Evolutionary conservation across 257 asterid species (phyloP).

Genomic region (Solanum medicagineum): DNA sequence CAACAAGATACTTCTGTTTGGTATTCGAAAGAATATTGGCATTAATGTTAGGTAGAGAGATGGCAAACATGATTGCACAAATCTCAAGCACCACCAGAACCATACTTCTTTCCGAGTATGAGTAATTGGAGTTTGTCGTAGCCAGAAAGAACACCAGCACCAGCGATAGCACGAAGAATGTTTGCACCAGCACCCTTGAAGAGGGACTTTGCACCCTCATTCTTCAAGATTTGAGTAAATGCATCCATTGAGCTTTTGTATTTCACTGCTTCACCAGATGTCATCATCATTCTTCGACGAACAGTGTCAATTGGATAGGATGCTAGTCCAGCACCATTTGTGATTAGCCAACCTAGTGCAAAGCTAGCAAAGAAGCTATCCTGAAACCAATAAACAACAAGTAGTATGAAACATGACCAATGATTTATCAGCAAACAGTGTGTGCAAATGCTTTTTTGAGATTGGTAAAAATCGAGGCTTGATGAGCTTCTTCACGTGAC

Average conservation of each 20-base stretch:
- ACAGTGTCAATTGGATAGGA: constrained; percentile 34
- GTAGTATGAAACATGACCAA: background rate
- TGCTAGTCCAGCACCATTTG: constrained; percentile 36
- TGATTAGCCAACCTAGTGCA: constrained; percentile 28
- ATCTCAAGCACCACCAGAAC: constrained; percentile 25
- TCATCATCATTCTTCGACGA: constrained; percentile 41
- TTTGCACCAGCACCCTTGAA: constrained; percentile 41
- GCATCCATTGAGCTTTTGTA: constrained; percentile 32
- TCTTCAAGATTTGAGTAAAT: constrained; percentile 26
- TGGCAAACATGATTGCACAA: background rate
- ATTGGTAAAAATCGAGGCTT: background rate
- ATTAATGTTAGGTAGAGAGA: constrained; percentile 1
- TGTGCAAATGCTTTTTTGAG: background rate
- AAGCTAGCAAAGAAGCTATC: constrained; percentile 35
- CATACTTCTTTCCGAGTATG: constrained; percentile 29
- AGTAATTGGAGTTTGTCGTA: constrained; percentile 25
- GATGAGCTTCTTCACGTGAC: background rate
- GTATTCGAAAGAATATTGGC: background rate
- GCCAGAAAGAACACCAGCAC: constrained; percentile 38
- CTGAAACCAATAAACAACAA: background rate
- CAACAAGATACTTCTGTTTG: background rate
- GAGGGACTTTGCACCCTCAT: constrained; percentile 28
- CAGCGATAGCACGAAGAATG: constrained; percentile 30
- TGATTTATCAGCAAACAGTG: background rate
- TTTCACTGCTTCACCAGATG: constrained; percentile 39